Evolutionary conservation across 2,329 filamentous ascomycete genomes (phyloP), one percentile per base, ranked within the genome.

Genomic region (Rachicladosporium sp.): DNA sequence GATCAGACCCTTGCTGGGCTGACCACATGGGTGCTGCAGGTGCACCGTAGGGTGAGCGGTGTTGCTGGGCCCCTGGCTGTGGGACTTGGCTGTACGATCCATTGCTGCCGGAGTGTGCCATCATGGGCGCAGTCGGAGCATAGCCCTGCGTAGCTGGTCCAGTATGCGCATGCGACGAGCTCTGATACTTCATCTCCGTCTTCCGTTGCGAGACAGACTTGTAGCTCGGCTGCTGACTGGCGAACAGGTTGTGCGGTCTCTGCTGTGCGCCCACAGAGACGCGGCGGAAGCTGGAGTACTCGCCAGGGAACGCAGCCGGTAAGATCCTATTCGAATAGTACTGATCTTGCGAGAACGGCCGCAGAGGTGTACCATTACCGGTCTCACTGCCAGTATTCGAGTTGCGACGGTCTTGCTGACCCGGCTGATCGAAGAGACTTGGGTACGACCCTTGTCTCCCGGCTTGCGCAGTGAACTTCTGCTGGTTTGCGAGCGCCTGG

Each of bases 291-390:
- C 42, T 48, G n/a, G 56, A 60, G 45, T 61, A 58, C 44, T 58
- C 52, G 39, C 57, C 56, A 31, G 51, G 51, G 41, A 52, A 52
- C 29, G 58, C 58, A 21, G 58, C 58, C 31, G 58, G 58, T 29
- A 61, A 42, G 23, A 43, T 54, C 37, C 49, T 54, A 15, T 53
- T 54, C 10, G 58, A 61, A 39, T 61, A 61, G 32, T 61, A 61
- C 7, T 57, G 57, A 35, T 60, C 57, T 31, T 48, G 41, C 6
- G 58, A 51, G 43, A 61, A 61, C 4, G 58, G 50, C 30, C 56
- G 51, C 9, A 53, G 45, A 5, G 51, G 53, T 7, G 53, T 48
- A 6, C 44, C 40, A 29, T 36, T 43, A 31, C 42, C 38, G 19
- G 30, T 29, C 7, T 33, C 33, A 10, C 38, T 41, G 10, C 34